Conservation (phyloP, 805 yeast species). For the Clavispora santaluciae region DNA sequence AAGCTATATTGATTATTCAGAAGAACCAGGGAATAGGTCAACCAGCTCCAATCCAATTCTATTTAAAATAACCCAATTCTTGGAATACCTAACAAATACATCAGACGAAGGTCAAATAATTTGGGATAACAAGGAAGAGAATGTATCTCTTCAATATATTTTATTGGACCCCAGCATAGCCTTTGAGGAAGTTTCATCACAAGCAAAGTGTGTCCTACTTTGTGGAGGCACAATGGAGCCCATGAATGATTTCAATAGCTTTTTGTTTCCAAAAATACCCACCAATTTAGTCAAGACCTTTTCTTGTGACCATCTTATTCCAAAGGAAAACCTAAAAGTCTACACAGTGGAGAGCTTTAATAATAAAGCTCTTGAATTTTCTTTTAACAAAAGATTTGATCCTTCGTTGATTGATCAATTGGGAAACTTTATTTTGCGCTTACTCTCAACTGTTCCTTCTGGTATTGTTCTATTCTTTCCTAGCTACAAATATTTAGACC, state of each 20-base stretch:
- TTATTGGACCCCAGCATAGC: conserved; percentile 73
- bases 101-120: conserved; percentile 75
- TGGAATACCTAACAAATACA: conserved; percentile 65
- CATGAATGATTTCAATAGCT: conserved; percentile 59
- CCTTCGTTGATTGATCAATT: conserved; percentile 41
- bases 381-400: conserved; percentile 58
- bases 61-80: conserved; percentile 60
- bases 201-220: conserved; percentile 63
- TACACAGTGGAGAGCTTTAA: conserved; percentile 39
- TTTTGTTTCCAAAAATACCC: conserved; percentile 54
- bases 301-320: conserved; percentile 82
- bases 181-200: conserved; percentile 61
- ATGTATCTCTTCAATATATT: conserved; percentile 54
- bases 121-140: conserved; percentile 41
- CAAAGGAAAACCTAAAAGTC: conserved; percentile 60
- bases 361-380: conserved; percentile 49
- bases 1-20: conserved; percentile 45
- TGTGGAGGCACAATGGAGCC: conserved; percentile 99
- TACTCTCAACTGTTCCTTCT: conserved; percentile 49
- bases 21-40: conserved; percentile 5
- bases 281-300: conserved; percentile 44
- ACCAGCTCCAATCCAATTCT: conserved; percentile 49
- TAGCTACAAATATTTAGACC: conserved; percentile 66
- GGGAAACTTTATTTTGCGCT: conserved; percentile 44
- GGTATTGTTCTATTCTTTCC: conserved; percentile 85